These are phyloP conservation scores for Phytophthora chlamydospora DNA, from an alignment of 352 stramenopile species.

Conservation along the genomic window DNA sequence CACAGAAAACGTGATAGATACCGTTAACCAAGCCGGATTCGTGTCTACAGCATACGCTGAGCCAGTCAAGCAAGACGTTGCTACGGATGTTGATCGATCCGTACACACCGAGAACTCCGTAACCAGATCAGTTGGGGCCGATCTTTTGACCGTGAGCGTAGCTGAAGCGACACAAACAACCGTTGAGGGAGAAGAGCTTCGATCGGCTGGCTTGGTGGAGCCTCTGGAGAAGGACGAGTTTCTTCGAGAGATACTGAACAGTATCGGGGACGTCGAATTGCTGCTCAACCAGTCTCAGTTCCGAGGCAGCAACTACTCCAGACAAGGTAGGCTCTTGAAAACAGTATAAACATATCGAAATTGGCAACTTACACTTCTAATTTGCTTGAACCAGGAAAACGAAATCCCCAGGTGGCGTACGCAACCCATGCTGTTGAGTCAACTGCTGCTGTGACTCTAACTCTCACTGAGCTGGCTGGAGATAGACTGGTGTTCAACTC, in stretches of 20 bases:
- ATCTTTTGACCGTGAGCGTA: neutral
- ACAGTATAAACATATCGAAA: neutral
- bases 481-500: slow-evolving; percentile 6
- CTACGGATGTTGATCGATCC: neutral
- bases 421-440: neutral
- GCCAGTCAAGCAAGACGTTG: neutral
- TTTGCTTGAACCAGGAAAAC: slow-evolving; percentile 9
- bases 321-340: slow-evolving; percentile 6
- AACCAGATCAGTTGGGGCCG: neutral
- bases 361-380: neutral
- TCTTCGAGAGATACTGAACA: slow-evolving; percentile 63
- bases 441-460: slow-evolving; percentile 4
- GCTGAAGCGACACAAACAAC: neutral
- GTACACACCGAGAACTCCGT: neutral
- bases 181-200: neutral
- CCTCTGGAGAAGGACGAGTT: slow-evolving; percentile 49
- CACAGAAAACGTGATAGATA: neutral
- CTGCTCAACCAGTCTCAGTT: slow-evolving; percentile 49
- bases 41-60: neutral
- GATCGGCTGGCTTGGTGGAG: slow-evolving; percentile 6
- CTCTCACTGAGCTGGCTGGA: slow-evolving; percentile 23
- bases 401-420: neutral
- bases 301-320: slow-evolving; percentile 9
- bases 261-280: slow-evolving; percentile 64
- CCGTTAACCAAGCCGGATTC: neutral